These are phyloP conservation scores for Cladosporium sp. DNA, from an alignment of 2,329 filamentous ascomycete species.

Conservation along the genomic window DNA sequence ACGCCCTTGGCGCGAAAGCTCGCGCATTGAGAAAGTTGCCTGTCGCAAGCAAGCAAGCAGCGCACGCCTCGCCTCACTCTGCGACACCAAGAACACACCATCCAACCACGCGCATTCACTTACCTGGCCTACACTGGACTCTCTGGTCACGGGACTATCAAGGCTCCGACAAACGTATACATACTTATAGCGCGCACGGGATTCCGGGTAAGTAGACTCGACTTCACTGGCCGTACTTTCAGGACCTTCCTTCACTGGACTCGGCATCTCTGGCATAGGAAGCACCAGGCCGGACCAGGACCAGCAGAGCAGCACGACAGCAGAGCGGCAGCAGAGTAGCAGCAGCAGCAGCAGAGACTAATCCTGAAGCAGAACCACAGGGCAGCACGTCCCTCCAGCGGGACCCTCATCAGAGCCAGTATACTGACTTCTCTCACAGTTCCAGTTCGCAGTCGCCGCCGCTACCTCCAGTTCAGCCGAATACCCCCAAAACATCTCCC, in stretches of 20 bases:
- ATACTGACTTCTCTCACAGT: background rate
- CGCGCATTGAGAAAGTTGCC: background rate
- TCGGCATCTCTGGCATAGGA: background rate
- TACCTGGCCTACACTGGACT: no score
- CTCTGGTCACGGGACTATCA: no score
- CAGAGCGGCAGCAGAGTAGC: no score
- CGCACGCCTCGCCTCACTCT: background rate
- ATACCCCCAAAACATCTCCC: no score
- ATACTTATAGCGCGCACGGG: background rate
- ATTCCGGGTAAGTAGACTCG: background rate
- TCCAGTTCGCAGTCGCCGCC: background rate
- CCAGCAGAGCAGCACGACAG: background rate
- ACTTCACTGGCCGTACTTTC: background rate
- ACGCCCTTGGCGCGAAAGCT: background rate
- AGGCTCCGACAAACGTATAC: no score
- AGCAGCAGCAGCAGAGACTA: background rate
- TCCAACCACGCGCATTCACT: no score
- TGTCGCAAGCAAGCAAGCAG: background rate
- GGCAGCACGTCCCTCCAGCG: no score
- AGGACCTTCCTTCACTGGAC: background rate
- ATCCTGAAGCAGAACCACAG: no score
- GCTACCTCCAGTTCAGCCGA: background rate
- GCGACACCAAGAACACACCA: background rate
- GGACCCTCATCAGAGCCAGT: background rate
- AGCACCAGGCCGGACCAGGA: no score